Evolutionary conservation across 139 green algal species (phyloP), one percentile per base, ranked within the genome.

Genomic region (Marvania coccoides): DNA sequence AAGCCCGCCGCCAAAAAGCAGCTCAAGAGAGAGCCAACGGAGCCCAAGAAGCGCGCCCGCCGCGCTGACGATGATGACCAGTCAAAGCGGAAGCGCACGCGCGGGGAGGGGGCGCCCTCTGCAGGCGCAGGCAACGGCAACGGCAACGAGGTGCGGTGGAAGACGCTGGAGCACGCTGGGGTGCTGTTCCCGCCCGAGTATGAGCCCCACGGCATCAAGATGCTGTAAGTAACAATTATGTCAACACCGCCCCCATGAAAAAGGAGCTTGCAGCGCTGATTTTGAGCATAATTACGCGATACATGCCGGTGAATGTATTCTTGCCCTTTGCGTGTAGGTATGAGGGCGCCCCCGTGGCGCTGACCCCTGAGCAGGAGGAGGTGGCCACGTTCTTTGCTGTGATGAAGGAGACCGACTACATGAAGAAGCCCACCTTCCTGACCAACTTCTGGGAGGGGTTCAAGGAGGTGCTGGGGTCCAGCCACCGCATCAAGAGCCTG

Each of bases 371-470:
- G 36, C 70, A 75, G 64, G 79, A 85, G 77, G 90, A 97, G 80
- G 88, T 98, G 55, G 94, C 94, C 15, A 93, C 83, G 38, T 91
- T 98, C 69, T 98, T 93, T 70, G 94, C 94, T 6, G 75, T 94
- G 14, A 99, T 99, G 94, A 82, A 84, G 60, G 93, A 96, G 14
- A 97, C 94, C 0, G 95, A 97, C 61, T 99, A 99, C 77, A 84
- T 95, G 72, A 80, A 80, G 6, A 99, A 99, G 79, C 72, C 76
- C 0, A 78, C 67, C 4, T 97, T 97, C 59, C 47, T 89, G 23
- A 79, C 88, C 4, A 99, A 99, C 71, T 98, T 98, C 70, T 99
- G 94, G 94, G 81, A 90, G 4, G 94, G 85, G 36, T 98, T 96
- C 76, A 82, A 81, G 47, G 78, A 86, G 63, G 69, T 96, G 31